Evolutionary conservation across 2,329 filamentous ascomycete species (phyloP).

Genomic region (Colletotrichum sp.): DNA sequence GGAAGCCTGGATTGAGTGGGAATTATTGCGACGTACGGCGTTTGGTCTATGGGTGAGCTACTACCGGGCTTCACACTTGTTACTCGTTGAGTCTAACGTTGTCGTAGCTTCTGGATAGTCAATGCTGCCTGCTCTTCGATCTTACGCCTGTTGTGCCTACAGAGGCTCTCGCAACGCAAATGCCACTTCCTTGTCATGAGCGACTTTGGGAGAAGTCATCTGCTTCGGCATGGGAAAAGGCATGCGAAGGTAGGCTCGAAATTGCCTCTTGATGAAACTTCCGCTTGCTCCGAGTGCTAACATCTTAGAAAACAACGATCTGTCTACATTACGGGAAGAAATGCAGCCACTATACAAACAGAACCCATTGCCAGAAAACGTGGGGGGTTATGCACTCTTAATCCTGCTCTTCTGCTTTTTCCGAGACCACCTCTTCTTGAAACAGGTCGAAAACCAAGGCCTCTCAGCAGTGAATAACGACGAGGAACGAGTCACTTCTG

Average conservation of each 20-base stretch:
- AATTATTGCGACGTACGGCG: neutral
- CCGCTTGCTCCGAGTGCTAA: neutral
- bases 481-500: neutral
- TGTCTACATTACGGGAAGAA: neutral
- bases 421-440: neutral
- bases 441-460: neutral
- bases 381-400: neutral
- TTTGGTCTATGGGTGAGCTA: neutral
- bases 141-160: neutral
- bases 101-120: neutral
- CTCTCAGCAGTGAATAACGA: neutral
- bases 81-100: neutral
- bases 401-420: neutral
- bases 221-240: neutral
- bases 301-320: neutral
- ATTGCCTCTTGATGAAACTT: neutral
- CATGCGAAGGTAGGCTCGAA: neutral
- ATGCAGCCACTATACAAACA: neutral
- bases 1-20: neutral
- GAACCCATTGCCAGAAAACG: neutral
- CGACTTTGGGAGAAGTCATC: neutral
- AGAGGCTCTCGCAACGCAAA: neutral
- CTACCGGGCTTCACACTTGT: neutral
- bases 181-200: neutral
- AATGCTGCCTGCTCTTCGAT: neutral